Evolutionary conservation across 2,329 filamentous ascomycete species (phyloP), one percentile per base, ranked within the genome.

Genomic region (Hawksworthiomyces lignivorus): DNA sequence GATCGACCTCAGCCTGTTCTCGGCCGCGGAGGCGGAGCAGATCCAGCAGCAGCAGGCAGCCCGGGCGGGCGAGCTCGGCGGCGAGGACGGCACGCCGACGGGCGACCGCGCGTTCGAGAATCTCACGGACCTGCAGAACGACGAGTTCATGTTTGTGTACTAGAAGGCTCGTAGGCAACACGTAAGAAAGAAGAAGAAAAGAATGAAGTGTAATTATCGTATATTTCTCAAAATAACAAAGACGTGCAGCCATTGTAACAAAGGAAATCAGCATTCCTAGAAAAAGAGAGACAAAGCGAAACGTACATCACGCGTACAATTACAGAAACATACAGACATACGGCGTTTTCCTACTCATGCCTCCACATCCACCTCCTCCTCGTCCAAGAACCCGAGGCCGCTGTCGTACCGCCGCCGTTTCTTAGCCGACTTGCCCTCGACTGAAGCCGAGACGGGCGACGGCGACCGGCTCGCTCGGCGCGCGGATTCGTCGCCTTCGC

Each of bases 341-440:
- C n/a, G n/a, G n/a, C n/a, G n/a, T n/a, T n/a, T n/a, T n/a, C n/a
- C n/a, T n/a, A n/a, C n/a, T n/a, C n/a, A n/a, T n/a, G n/a, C n/a
- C n/a, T n/a, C n/a, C 15, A 28, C 14, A 12, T 26, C 31, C 4
- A 14, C 32, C 11, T 39, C 68, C 27, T 75, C 72, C 52, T 77
- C 73, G 21, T 74, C 72, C 54, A 77, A 48, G 19, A 79, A 60
- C 0, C 72, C 73, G 37, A 79, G 52, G 0, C 74, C 75, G 41
- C 72, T 76, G 54, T 79, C 75, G 48, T 69, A 66, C 44, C 66
- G 62, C 45, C 71, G 65, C 45, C 62, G 62, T 59, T 67, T 73
- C 50, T 48, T 62, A 20, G 55, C n/a, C 27, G 35, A n/a, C 15
- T 8, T 26, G 24, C 24, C 24, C 24, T 8, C 24, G 8, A 12